Conservation (phyloP, 495 filamentous ascomycete genomes). For the Aspergillus incahuasiensis region DNA sequence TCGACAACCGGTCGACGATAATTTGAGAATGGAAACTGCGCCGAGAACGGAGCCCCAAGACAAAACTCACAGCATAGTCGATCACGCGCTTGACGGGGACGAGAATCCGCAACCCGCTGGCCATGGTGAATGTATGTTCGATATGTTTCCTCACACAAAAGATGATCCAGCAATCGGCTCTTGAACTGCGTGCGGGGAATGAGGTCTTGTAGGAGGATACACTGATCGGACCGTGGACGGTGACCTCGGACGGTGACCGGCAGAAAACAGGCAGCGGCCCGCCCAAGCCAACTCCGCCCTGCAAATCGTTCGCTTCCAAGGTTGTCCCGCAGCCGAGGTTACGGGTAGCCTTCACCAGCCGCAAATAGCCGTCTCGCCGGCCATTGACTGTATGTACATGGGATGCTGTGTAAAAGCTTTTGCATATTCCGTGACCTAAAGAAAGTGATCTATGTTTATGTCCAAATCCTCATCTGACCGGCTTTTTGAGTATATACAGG, state of each 20-base stretch:
- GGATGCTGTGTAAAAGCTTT: too few relatives aligned
- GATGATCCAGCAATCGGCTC: neutral
- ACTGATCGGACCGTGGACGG: constrained; percentile 7
- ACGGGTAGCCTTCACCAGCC: constrained; percentile 3
- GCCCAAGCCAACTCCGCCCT: neutral
- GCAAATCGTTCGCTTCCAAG: constrained; percentile 11
- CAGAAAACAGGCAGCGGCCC: constrained; percentile 15
- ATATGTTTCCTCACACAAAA: neutral
- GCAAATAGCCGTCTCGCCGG: constrained; percentile 1
- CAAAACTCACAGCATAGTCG: constrained; percentile 84
- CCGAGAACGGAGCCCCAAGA: constrained; percentile 20
- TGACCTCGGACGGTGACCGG: constrained; percentile 8
- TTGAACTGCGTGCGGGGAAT: constrained; percentile 4
- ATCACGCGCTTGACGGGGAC: constrained; percentile 97
- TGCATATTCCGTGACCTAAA: too few relatives aligned
- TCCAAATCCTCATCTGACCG: neutral
- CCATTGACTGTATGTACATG: neutral
- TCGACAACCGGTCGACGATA: neutral
- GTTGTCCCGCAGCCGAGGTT: constrained; percentile 33
- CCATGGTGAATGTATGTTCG: constrained; percentile 52
- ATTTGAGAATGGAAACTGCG: neutral
- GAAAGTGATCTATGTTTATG: neutral
- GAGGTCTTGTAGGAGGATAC: constrained; percentile 11
- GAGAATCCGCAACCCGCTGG: constrained; percentile 75
- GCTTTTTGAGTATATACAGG: neutral